These are phyloP conservation scores for Chlorella vulgaris DNA, from an alignment of 139 green algal genomes.

Conservation along the genomic window DNA sequence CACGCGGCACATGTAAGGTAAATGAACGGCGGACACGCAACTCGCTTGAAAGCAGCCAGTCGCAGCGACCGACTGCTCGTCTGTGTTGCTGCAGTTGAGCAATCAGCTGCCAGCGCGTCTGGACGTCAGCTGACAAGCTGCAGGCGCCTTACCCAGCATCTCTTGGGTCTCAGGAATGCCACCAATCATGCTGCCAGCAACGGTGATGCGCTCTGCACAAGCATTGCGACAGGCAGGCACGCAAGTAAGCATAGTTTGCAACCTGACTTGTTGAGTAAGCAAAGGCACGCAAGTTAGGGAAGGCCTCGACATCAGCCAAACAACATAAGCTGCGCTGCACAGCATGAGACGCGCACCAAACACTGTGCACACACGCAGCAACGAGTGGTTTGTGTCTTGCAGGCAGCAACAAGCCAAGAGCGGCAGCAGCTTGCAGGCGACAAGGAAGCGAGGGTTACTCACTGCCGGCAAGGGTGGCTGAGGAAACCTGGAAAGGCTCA, in stretches of 20 bases:
- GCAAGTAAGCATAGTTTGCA: background rate
- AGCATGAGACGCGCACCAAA: too few relatives aligned
- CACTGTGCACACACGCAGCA: too few relatives aligned
- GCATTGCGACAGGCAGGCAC: background rate
- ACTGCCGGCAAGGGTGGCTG: constrained; percentile 28
- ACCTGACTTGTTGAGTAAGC: background rate
- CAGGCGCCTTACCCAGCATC: constrained; percentile 47
- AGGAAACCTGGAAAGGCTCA: constrained; percentile 31
- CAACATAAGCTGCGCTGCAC: background rate
- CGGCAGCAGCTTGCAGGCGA: background rate
- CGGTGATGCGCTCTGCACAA: constrained; percentile 30
- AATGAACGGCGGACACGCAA: too few relatives aligned
- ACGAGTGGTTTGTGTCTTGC: too few relatives aligned
- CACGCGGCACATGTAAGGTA: background rate
- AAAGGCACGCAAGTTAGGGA: background rate
- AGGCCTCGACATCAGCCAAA: background rate
- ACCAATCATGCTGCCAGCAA: constrained; percentile 67
- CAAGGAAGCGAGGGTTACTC: background rate
- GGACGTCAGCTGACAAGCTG: too few relatives aligned
- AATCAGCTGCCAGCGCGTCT: too few relatives aligned
- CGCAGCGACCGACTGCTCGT: too few relatives aligned
- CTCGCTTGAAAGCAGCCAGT: too few relatives aligned
- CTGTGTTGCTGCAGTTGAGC: too few relatives aligned
- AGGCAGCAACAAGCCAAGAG: background rate
- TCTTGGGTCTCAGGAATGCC: constrained; percentile 82